Evolutionary conservation across 1,284 basidiomycete genomes (phyloP), one percentile per base, ranked within the genome.

Genomic region (Thelephora terrestris): DNA sequence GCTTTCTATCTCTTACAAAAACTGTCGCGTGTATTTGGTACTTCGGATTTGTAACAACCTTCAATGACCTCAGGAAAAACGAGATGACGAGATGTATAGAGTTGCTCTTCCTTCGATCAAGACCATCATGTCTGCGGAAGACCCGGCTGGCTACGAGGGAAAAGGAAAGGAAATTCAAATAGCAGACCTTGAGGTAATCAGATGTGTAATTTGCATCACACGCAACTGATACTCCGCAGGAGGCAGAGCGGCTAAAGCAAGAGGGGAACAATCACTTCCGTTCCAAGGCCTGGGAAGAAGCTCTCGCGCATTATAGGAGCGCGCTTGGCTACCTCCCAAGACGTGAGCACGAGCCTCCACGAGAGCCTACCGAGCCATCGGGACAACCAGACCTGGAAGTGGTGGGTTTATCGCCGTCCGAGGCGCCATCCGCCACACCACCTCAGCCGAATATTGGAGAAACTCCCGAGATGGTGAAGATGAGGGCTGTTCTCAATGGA

Each of bases 401-500:
- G 4, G 29, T 7, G 29, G 29, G 29, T 3, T 10, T 10, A 32
- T 32, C 29, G 14, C 7, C 29, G 4, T 14, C 12, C 29, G 29
- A 32, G 14, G 29, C 29, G 12, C 29, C 12, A 3, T 12, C 29
- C 12, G 29, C 29, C 9, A 6, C 29, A 32, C 29, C 9, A 3
- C 29, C 29, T 32, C 29, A 14, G 29, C 9, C 29, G 29, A 32
- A 12, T 6, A 32, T 10, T 32, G 29, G 61, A 32, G 68, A 78
- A 51, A 74, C 66, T 53, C 29, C 29, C 9, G 12, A 32, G 29
- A 32, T 32, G 3, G 68, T 73, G 5, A 79, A 77, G 56, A 69
- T 75, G 18, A 73, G 88, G 50, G 73, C 87, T 14, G 67, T 85
- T 10, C 58, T 92, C 50, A 76, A 87, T 57, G 80, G 84, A 34